A percentile compares a stretch with the other conserved stretches of the same genome.
phyloP scores from a whole-genome alignment of 1,139 yeast genomes.

The Zygoascus sp. region DNA sequence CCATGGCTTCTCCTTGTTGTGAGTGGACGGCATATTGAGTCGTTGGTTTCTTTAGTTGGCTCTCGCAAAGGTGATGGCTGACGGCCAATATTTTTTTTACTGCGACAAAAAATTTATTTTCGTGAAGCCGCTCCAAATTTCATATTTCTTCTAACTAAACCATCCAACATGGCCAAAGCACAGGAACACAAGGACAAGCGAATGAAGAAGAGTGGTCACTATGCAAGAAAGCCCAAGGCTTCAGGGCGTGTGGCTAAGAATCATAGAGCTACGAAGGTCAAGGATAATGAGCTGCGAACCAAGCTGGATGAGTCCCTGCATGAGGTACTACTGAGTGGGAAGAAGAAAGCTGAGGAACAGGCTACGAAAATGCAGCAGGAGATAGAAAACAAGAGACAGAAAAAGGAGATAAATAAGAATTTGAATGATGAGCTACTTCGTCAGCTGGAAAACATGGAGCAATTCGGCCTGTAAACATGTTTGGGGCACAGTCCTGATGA shows the following conservation, averaged over 20 bases:
- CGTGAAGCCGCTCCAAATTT: constrained; percentile 8
- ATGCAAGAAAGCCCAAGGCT: neutral
- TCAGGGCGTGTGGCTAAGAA: constrained; percentile 2
- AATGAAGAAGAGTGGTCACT: neutral
- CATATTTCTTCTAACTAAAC: too few relatives aligned
- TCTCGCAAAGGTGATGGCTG: too few relatives aligned
- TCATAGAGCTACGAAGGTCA: constrained; percentile 13
- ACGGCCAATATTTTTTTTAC: neutral
- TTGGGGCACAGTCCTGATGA: too few relatives aligned
- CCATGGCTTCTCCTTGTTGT: constrained; percentile 96
- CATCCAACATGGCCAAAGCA: constrained; percentile 1
- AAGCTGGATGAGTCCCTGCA: constrained; percentile 16
- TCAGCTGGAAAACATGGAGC: constrained; percentile 58
- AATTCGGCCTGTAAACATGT: constrained; percentile 40
- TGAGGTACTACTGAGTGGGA: constrained; percentile 12
- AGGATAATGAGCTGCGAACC: constrained; percentile 17
- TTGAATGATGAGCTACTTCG: constrained; percentile 49
- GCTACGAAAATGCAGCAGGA: constrained; percentile 44
- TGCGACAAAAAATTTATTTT: constrained; percentile 7
- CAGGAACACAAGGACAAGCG: constrained; percentile 12
- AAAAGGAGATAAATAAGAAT: constrained; percentile 38
- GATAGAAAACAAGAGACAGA: constrained; percentile 19
- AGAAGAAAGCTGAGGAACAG: constrained; percentile 30
- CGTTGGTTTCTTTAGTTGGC: neutral
- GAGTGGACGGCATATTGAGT: constrained; percentile 79